Base-by-base conservation (phyloP, 805 yeast species). In the Lipomyces yamanashiensis region DNA sequence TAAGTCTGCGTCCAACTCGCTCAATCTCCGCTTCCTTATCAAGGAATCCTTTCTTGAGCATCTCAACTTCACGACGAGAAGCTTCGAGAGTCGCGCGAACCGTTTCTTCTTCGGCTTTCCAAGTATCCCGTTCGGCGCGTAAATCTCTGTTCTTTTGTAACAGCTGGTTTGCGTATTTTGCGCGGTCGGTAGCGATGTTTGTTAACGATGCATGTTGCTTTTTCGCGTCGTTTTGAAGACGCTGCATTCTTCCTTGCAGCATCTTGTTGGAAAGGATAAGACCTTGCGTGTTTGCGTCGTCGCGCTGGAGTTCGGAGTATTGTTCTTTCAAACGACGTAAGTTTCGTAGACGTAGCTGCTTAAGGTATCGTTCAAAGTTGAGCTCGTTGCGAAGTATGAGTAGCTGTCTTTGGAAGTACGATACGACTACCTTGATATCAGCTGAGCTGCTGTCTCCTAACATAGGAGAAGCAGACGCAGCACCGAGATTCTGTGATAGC, bases 301-400 rank as follows among this genome's bases (percentile, higher is more conserved):
- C 73, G 12, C 77, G 64, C 33, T 68, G 69, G 28, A 72, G 67
- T 28, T 67, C 69, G 10, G 72, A 58, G 33, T 73, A 71, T 40
- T 77, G 73, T 53, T 75, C 73, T 47, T 74, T 76, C 58, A 79
- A 70, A 33, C 74, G 70, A 19, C 74, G 70, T n/a, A 75, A 71
- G 7, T 78, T 72, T 39, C 74, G 76, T 67, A 81, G 80, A 59
- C 77, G 78, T 63, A 84, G 76, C 56, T 81, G 78, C 54, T 82
- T 83, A 68, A 85, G 71, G 72, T 83, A 86, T 54, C 80, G 79
- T 2, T 84, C 77, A 69, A 87, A 87, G 54, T 85, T 87, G 44
- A 85, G 75, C 71, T 87, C 91, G 72, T 87, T 87, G 57, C 81
- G 80, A 62, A 80, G 69, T 43, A 87, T 76, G 59, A 87, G 72